Base-by-base conservation (phyloP, 2,329 filamentous ascomycete genomes). In the Aspergillus proliferans region DNA sequence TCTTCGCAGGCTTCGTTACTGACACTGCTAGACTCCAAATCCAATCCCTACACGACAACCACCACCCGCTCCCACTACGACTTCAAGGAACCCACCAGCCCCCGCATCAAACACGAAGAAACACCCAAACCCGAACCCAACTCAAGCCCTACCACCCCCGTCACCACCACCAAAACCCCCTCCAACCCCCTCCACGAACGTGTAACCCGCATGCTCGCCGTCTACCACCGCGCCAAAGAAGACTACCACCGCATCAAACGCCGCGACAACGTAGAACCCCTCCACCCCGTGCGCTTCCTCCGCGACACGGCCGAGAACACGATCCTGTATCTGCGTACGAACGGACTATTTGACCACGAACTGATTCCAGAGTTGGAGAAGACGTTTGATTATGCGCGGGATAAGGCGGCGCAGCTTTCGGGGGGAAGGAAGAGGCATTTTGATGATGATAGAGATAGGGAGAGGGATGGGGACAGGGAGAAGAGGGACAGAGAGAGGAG, bases 301-400 rank as follows among this genome's bases (percentile, higher is more conserved):
- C 68, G 71, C 3, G 71, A 74, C 53, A 73, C 69, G 1, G 69
- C 71, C 5, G 71, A 74, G 49, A 73, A 73, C 47, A 58, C 64
- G 1, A 57, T 72, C 14, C 56, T 59, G 12, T 70, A 69, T 43
- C 55, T 74, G 7, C 50, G 56, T 22, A 47, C 58, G 8, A 56
- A 59, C 19, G 56, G 53, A 8, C 46, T 54, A 15, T 46, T 51
- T 3, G 53, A 64, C 9, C 59, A 70, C 45, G 47, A 48, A 12
- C 52, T 68, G 47, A 47, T 69, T 10, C 50, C 62, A 0, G 68
- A 71, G 39, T 53, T 74, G 10, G 52, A 67, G 22, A 48, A 57
- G 4, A 62, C 63, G 4, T 69, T 68, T 28, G 52, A 56, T 12
- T 57, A 63, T 30, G 69, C 69, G 10, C 62, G 65, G 33, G 58